Evolutionary conservation across 2,329 filamentous ascomycete genomes (phyloP).

Genomic region (Colletotrichum liriopes): DNA sequence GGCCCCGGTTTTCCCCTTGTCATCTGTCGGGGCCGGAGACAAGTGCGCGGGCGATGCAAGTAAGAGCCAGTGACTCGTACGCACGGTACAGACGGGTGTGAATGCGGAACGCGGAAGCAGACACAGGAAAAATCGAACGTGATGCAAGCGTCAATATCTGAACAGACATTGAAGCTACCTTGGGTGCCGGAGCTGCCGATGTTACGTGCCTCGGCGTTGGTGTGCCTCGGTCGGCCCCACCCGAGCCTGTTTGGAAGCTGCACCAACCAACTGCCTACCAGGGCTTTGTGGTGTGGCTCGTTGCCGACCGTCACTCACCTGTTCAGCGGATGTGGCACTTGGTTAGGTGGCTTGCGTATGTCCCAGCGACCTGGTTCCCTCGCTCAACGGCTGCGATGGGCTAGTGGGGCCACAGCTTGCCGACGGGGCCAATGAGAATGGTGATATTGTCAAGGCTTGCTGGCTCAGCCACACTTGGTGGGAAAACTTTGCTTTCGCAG

Average conservation of each 20-base stretch:
- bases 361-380: not conserved
- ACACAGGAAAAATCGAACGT: not conserved
- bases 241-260: constrained; percentile 21
- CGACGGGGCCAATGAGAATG: not conserved
- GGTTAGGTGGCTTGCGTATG: not conserved
- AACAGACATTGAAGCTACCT: not conserved
- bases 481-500: not conserved
- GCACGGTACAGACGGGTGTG: not conserved
- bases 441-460: not conserved
- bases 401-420: not conserved
- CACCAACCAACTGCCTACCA: not conserved
- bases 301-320: not conserved
- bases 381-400: not conserved
- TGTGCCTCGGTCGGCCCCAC: not conserved
- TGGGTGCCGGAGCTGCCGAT: constrained; percentile 36
- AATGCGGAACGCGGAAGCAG: not conserved
- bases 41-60: not conserved
- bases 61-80: not conserved
- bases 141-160: not conserved
- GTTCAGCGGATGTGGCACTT: not conserved
- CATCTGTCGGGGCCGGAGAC: not conserved
- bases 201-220: constrained; percentile 8
- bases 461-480: constrained; percentile 2
- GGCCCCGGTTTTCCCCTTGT: not conserved
- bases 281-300: not conserved